Evolutionary conservation across 129 eudicot genomes (phyloP), one percentile per base, ranked within the genome.

Genomic region (Escallonia herrerae): DNA sequence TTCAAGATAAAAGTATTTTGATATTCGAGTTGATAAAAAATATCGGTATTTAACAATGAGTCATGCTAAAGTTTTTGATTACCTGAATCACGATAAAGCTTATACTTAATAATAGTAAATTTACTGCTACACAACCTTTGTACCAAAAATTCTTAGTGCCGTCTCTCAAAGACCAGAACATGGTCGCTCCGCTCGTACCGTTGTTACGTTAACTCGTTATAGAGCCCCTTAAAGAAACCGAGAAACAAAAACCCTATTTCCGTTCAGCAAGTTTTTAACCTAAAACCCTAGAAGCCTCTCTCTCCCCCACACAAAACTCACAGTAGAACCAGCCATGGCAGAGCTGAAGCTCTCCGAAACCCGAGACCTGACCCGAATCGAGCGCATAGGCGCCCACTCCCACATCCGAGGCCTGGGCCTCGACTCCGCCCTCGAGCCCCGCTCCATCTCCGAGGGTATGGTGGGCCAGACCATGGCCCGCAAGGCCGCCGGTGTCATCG

Each of bases 361-460:
- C 77, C 73, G 81, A 48, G 95, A 90, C 80, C 83, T 90, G 33
- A 90, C 95, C 57, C 79, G 97, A 70, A 87, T 90, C 4, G 95
- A 90, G 65, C 82, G 97, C 12, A 87, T 90, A 41, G 97, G 97
- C 9, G 93, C 97, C 6, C 97, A 90, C 68, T 90, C 97, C 37
- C 97, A 90, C 86, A 90, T 90, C 70, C 95, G 95, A 0, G 97
- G 97, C 46, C 87, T 90, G 3, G 97, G 97, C 42, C 90, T 90
- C 3, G 97, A 90, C 76, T 80, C 95, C 7, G 58, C 83, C 55
- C 79, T 90, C 7, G 95, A 86, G 62, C 85, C 97, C 10, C 95
- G 97, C 11, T 47, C 62, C 7, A 67, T 76, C 67, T 90, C 97
- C 15, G 97, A 90, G 54, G 97, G 97, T 43, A 85, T 90, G 85